Percentiles rank a stretch among this genome's conserved stretches.
Conservation (phyloP, 176 grass and related monocot species). For the Hyparrhenia diplandra region DNA sequence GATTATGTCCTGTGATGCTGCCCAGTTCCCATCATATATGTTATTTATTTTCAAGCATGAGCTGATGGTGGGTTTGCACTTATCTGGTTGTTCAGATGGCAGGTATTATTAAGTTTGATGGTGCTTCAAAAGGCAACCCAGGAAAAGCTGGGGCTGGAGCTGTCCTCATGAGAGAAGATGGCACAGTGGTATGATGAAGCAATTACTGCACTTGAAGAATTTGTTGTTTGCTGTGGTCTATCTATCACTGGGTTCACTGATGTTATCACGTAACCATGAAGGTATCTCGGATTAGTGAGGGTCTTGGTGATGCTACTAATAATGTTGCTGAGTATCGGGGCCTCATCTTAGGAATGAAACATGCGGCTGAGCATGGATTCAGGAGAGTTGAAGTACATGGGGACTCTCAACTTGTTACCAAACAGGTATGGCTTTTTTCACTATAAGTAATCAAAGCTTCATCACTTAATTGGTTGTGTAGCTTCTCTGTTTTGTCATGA, state of each 20-base stretch:
- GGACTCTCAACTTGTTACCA: slow-evolving; percentile 68
- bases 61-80: slow-evolving; percentile 1
- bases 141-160: slow-evolving; percentile 85
- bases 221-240: slow-evolving; percentile 6
- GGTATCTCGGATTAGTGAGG: slow-evolving; percentile 75
- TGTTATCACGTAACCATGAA: slow-evolving; percentile 37
- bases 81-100: slow-evolving; percentile 45
- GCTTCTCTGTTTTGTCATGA: too few species aligned
- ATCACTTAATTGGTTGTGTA: too few species aligned
- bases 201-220: slow-evolving; percentile 1
- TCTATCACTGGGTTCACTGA: slow-evolving; percentile 9
- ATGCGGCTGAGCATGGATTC: slow-evolving; percentile 62
- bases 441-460: too few species aligned
- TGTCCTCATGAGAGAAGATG: slow-evolving; percentile 69
- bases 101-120: slow-evolving; percentile 68
- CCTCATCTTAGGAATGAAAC: slow-evolving; percentile 63
- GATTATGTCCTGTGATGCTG: not conserved
- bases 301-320: slow-evolving; percentile 79
- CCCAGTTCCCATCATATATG: not conserved
- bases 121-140: slow-evolving; percentile 90
- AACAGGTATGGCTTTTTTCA: slow-evolving; percentile 42
- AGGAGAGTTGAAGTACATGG: slow-evolving; percentile 61
- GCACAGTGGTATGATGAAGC: slow-evolving; percentile 55
- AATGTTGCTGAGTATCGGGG: slow-evolving; percentile 80
- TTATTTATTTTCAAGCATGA: slow-evolving; percentile 13